Evolutionary conservation across 1,284 basidiomycete genomes (phyloP).

Genomic region (Amylostereum areolatum): DNA sequence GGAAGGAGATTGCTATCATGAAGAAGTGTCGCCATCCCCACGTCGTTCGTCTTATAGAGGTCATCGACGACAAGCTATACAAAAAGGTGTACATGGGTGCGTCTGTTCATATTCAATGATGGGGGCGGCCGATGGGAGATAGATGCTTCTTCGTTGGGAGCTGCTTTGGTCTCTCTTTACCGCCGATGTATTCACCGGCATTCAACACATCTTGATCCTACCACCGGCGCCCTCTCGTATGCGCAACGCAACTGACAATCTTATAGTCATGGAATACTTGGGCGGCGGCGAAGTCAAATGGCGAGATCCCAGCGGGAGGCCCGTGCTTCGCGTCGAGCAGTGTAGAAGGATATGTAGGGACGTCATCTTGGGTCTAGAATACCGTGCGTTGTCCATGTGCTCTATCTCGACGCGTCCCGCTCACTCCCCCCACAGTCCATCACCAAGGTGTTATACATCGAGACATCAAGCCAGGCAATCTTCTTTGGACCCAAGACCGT

Average conservation of each 20-base stretch:
- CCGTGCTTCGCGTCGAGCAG: conserved; percentile 79
- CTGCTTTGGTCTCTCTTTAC: background rate
- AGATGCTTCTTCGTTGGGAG: no score
- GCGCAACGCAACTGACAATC: background rate
- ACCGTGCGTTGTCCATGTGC: conserved; percentile 51
- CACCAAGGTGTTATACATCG: conserved; percentile 98
- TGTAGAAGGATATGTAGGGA: conserved; percentile 87
- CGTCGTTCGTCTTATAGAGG: conserved; percentile 88
- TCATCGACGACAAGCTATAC: conserved; percentile 89
- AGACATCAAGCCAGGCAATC: conserved; percentile 98
- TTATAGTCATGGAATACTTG: conserved; percentile 90
- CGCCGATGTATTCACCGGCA: background rate
- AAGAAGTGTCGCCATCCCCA: conserved; percentile 92
- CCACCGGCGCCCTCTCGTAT: conserved; percentile 1
- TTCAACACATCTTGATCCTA: conserved; percentile 1
- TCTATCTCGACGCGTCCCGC: conserved; percentile 2
- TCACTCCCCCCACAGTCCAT: conserved; percentile 58
- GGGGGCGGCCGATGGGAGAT: no score
- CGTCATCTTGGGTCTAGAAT: conserved; percentile 90
- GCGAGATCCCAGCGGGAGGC: conserved; percentile 60
- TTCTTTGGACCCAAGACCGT: conserved; percentile 83
- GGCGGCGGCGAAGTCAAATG: conserved; percentile 93
- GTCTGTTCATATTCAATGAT: conserved; percentile 22
- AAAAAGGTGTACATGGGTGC: conserved; percentile 92
- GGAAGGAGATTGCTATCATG: conserved; percentile 96